Evolutionary conservation across 2,329 filamentous ascomycete genomes (phyloP), one percentile per base, ranked within the genome.

Genomic region (Neofusicoccum umdonicola): DNA sequence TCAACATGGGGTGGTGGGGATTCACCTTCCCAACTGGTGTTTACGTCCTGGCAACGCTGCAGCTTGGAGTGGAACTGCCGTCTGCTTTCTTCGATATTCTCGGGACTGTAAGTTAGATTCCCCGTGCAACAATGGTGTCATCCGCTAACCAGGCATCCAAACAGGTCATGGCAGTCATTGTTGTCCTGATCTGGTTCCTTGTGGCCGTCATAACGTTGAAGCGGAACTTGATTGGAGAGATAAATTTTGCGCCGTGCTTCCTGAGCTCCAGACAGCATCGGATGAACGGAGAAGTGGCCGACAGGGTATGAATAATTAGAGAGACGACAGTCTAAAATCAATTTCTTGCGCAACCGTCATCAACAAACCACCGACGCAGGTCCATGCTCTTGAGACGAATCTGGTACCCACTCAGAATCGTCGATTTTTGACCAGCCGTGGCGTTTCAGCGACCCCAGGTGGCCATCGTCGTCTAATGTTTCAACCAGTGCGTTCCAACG

Each of bases 1-100:
- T 88, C 72, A 87, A 88, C 69, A 85, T 87, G 75, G 85, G 85
- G 13, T 86, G 85, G 85, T 88, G 84, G 85, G 83, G 83, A 2
- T 87, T 87, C 66, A 85, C 82, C 0, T 88, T 88, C 67, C 86
- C 85, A 0, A 69, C 86, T 2, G 86, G 85, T 2, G 85, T 87
- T 0, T 87, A 83, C 71, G 80, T 85, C 0, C 73, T 82, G 8
- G 80, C 75, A 37, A 84, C 83, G 0, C 78, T 79, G 3, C 74
- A 78, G 52, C 76, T 84, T 65, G 84, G 82, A 1, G 74, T 78
- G 22, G 82, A 86, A 66, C 78, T 88, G 66, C 81, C 83, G 0
- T 86, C 81, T 41, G 61, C 71, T 13, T 87, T 88, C 69, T 88
- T 88, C 69, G 76, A 78, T 37, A 78, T 88, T 0, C 69, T 88